Evolutionary conservation across 192 early-diverging fungal genomes (phyloP), one percentile per base, ranked within the genome.

Genomic region (Umbelopsis sp.): DNA sequence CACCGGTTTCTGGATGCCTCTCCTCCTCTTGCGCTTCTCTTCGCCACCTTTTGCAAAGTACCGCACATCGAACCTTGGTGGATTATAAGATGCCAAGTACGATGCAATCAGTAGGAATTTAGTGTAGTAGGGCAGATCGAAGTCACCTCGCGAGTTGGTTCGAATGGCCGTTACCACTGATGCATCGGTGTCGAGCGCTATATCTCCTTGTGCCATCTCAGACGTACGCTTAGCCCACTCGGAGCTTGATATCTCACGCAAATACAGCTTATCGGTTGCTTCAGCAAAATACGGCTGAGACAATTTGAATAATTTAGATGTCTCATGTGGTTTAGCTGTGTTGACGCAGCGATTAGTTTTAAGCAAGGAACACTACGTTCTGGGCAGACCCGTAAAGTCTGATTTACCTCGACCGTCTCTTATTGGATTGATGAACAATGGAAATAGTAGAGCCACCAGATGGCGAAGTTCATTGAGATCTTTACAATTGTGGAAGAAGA

Each of bases 11-110:
- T 70, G 76, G 45, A 33, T 71, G n/a, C 78, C 78, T 13, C 74
- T 74, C 16, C 70, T 75, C 47, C 64, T 79, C 49, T 76, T 80
- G 16, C 11, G 20, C 23, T 71, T 74, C 33, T 69, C 79, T 30
- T 85, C 87, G 10, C 67, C 72, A 0, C 67, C 79, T 35, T 88
- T 87, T 18, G 93, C 75, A 88, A 99, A 99, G 68, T 93, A 96
- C 18, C 93, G 86, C 20, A 90, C 80, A 77, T 99, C 97, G 41
- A 94, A 80, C 16, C 88, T 73, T 12, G 91, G 82, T 16, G 97
- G 96, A 68, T 99, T 99, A 75, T 97, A 98, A 0, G 94, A 96
- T 0, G 96, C 97, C 66, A 99, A 55, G 73, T 91, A 99, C 5
- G 92, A 84, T 0, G 97, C 92, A 27, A 99, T 89, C 8, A 98